These are phyloP conservation scores for Gaeumannomyces sp. DNA, from an alignment of 2,329 filamentous ascomycete species.

Conservation along the genomic window DNA sequence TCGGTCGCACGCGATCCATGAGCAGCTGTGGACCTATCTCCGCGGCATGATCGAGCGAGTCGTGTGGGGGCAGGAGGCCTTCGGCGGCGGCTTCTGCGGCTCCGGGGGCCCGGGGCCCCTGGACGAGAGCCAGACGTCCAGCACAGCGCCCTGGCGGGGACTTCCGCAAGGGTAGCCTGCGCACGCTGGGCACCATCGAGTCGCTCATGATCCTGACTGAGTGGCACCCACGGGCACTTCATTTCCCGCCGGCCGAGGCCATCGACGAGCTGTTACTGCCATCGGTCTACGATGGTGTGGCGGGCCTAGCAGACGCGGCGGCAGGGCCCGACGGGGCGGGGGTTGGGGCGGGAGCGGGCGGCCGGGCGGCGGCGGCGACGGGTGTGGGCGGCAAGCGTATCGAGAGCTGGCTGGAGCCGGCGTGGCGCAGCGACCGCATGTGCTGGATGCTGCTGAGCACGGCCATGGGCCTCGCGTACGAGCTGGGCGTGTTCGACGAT, in stretches of 20 bases:
- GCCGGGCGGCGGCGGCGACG: conserved; percentile 23
- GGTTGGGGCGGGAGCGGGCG: conserved; percentile 36
- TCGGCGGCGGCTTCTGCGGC: conserved; percentile 79
- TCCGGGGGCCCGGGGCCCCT: conserved; percentile 19
- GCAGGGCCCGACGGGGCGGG: conserved; percentile 32
- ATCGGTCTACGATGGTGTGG: conserved; percentile 41
- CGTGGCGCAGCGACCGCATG: conserved; percentile 91
- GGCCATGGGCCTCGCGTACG: conserved; percentile 82
- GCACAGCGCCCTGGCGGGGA: conserved; percentile 64
- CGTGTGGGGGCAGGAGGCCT: conserved; percentile 93
- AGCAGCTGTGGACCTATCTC: conserved; percentile 91
- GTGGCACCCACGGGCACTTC: conserved; percentile 91
- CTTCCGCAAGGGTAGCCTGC: conserved; percentile 70
- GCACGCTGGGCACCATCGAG: conserved; percentile 90
- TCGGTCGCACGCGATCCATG: conserved; percentile 84
- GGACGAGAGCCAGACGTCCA: conserved; percentile 56
- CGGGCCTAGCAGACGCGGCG: neutral
- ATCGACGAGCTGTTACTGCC: conserved; percentile 64
- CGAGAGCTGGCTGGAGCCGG: conserved; percentile 93
- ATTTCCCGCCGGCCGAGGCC: conserved; percentile 80
- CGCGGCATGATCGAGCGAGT: conserved; percentile 92
- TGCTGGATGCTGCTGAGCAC: conserved; percentile 97
- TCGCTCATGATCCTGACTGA: conserved; percentile 91
- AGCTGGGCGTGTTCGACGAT: conserved; percentile 91
- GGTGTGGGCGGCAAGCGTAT: conserved; percentile 78